phyloP scores from a whole-genome alignment of 208 protist species.

The Leishmania braziliensis region DNA sequence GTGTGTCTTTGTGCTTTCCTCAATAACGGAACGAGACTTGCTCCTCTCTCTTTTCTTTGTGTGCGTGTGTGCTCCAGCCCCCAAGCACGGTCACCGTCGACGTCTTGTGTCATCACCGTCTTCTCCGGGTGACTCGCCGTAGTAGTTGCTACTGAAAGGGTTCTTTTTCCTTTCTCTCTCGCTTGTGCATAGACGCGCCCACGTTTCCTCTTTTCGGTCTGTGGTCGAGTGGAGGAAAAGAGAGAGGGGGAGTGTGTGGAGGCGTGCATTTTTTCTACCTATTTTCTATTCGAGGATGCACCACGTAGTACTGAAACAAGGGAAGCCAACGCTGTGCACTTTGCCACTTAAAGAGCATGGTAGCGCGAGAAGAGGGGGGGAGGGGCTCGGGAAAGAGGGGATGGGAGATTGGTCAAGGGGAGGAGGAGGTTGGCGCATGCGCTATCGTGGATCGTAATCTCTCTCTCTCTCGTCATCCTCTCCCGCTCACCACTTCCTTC shows the following conservation, averaged over 20 bases:
- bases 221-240: not conserved
- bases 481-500: not conserved
- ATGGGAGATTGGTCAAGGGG: not conserved
- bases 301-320: not conserved
- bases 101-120: not conserved
- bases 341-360: not conserved
- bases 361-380: not conserved
- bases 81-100: not conserved
- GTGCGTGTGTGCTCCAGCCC: not conserved
- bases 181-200: not conserved
- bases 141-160: not conserved
- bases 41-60: not conserved
- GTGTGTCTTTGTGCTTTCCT: conserved; percentile 11
- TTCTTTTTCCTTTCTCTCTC: not conserved
- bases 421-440: not conserved
- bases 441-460: not conserved
- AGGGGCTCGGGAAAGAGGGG: not conserved
- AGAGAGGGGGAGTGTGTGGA: not conserved
- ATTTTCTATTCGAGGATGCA: conserved; percentile 5
- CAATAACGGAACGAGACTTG: conserved; percentile 7
- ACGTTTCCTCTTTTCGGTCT: not conserved
- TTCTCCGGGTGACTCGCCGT: not conserved
- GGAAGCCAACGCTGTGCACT: not conserved
- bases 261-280: conserved; percentile 8
- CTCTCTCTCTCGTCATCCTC: not conserved